Evolutionary conservation across 202 grass and related monocot species (phyloP), one percentile per base, ranked within the genome.

Genomic region (Sporobolus alterniflorus): DNA sequence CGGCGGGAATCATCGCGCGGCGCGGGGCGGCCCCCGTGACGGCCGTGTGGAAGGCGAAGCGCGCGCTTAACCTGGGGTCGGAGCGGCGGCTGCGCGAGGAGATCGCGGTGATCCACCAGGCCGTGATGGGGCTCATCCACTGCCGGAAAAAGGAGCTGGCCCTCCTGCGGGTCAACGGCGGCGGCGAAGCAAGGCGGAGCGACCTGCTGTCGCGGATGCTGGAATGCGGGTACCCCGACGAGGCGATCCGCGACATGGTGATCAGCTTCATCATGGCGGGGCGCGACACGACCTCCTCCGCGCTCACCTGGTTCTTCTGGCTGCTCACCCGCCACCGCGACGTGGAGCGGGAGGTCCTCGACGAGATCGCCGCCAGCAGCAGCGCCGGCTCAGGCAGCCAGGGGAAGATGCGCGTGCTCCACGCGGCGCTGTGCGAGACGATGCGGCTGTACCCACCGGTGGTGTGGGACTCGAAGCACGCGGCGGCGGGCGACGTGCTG

Each of bases 271-370:
- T 98, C 65, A 88, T 98, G 88, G 95, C 95, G 1, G 95, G 90
- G 7, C 73, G 92, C 22, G 95, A 98, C 89, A 95, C 95, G 11
- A 98, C 95, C 0, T 89, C 95, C 11, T 92, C 95, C 0, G 95
- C 95, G 15, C 88, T 98, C 13, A 98, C 95, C 1, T 98, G 95
- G 95, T 93, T 98, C 84, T 98, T 98, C 87, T 98, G 92, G 92
- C 89, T 92, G 36, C 73, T 95, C 1, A 90, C 80, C 70, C 75
- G 88, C 74, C 90, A 98, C 82, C 89, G 69, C 18, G 75, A 82
- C 41, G 73, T 87, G 7, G 96, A 98, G 76, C 36, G 2, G 16
- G 79, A 91, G 63, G 73, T 95, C 3, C 48, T 91, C 11, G 50
- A 82, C 0, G 92, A 90, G 57, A 82, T 81, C 57, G 21, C 5